Conservation (phyloP, 139 green algal genomes). For the Deuterostichococcus epilithicus region DNA sequence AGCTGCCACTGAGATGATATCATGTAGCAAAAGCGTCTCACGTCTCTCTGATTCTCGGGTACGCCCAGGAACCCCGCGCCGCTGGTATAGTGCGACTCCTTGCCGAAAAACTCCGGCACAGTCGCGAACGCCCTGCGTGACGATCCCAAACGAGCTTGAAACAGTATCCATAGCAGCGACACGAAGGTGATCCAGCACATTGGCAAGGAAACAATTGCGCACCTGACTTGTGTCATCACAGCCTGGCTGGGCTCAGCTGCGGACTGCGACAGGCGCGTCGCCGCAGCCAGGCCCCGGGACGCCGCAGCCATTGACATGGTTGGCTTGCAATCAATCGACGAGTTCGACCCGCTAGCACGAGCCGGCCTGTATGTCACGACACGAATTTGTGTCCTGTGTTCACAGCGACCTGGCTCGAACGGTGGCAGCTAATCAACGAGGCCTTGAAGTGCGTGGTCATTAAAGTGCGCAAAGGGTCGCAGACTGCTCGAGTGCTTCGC, state of each 20-base stretch:
- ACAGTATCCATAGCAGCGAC: too few species aligned
- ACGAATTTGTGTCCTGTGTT: too few species aligned
- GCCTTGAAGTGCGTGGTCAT: too few species aligned
- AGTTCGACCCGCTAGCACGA: too few species aligned
- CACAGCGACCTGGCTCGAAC: too few species aligned
- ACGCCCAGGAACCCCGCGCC: conserved; percentile 92
- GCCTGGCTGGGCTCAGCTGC: neutral
- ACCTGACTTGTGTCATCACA: neutral
- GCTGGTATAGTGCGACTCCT: conserved; percentile 74
- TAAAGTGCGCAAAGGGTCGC: too few species aligned
- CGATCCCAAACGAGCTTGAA: too few species aligned
- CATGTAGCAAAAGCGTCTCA: neutral
- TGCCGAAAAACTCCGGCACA: conserved; percentile 83
- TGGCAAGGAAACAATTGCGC: too few species aligned
- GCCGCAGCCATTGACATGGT: neutral
- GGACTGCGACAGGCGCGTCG: neutral
- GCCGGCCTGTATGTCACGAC: too few species aligned
- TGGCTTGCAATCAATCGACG: neutral
- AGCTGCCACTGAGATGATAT: neutral
- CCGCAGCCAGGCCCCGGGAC: neutral
- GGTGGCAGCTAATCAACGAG: too few species aligned
- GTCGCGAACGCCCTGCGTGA: neutral
- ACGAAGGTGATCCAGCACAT: too few species aligned
- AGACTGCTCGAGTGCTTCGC: too few species aligned
- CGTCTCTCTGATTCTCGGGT: conserved; percentile 28